These are phyloP conservation scores for Nicotiana undulata DNA, from an alignment of 257 asterid species.

Conservation along the genomic window DNA sequence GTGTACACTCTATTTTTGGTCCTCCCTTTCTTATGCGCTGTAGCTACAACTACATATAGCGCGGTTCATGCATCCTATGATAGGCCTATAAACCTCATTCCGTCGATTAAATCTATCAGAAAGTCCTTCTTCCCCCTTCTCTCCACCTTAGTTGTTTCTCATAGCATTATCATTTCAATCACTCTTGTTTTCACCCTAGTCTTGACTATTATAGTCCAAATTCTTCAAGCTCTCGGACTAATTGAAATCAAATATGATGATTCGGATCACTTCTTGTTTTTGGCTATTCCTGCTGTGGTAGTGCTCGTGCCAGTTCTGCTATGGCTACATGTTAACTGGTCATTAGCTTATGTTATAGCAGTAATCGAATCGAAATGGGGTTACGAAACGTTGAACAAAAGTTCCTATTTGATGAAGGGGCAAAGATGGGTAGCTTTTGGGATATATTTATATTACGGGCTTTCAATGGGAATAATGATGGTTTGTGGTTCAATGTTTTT, in stretches of 20 bases:
- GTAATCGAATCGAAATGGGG: constrained; percentile 9
- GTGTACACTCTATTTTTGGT: too few relatives aligned
- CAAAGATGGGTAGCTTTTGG: background rate
- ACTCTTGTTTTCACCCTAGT: too few relatives aligned
- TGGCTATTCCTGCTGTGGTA: background rate
- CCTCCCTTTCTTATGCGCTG: too few relatives aligned
- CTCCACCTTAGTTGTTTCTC: too few relatives aligned
- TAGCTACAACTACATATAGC: too few relatives aligned
- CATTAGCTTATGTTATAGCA: constrained; percentile 4
- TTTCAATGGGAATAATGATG: constrained; percentile 34
- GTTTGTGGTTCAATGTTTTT: constrained; percentile 18
- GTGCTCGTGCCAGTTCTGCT: background rate
- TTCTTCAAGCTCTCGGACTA: background rate
- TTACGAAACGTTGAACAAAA: background rate
- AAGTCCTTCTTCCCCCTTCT: background rate
- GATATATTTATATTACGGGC: constrained; percentile 17
- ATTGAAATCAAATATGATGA: background rate
- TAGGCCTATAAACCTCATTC: too few relatives aligned
- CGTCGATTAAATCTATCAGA: too few relatives aligned
- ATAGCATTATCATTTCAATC: too few relatives aligned
- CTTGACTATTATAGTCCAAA: background rate
- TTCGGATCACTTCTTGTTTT: background rate
- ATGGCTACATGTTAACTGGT: constrained; percentile 10
- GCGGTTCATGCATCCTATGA: too few relatives aligned
- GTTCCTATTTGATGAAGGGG: constrained; percentile 11